Percentiles rank a stretch among this genome's conserved stretches.
These are phyloP conservation scores for Alectoria sarmentosa DNA, from an alignment of 495 filamentous ascomycete genomes.

Conservation along the genomic window DNA sequence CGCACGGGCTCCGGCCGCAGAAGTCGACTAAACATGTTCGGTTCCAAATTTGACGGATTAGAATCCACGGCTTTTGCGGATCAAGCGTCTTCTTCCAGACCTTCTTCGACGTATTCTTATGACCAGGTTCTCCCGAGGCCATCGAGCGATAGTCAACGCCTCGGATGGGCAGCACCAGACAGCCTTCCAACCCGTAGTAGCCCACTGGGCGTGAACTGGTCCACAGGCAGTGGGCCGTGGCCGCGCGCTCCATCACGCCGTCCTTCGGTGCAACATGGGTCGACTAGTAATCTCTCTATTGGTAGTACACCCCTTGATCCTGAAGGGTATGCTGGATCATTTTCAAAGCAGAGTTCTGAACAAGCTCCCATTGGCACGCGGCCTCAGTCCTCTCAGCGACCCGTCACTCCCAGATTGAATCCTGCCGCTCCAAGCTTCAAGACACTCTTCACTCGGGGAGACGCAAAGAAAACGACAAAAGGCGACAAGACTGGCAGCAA, in stretches of 20 bases:
- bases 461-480: slow-evolving; percentile 37
- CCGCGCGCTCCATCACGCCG: slow-evolving; percentile 50
- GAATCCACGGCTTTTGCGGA: slow-evolving; percentile 49
- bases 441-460: slow-evolving; percentile 41
- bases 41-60: slow-evolving; percentile 50
- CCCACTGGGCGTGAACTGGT: slow-evolving; percentile 53
- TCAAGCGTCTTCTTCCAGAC: slow-evolving; percentile 63
- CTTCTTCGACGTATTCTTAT: slow-evolving; percentile 70
- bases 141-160: slow-evolving; percentile 67
- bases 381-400: slow-evolving; percentile 47
- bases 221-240: slow-evolving; percentile 44
- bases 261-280: slow-evolving; percentile 50
- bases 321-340: slow-evolving; percentile 39
- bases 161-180: slow-evolving; percentile 52
- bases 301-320: slow-evolving; percentile 41
- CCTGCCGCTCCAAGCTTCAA: slow-evolving; percentile 55
- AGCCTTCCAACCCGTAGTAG: slow-evolving; percentile 44
- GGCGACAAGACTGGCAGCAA: slow-evolving; percentile 33
- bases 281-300: slow-evolving; percentile 47
- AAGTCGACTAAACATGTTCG: slow-evolving; percentile 55
- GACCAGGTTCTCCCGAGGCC: slow-evolving; percentile 67
- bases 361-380: slow-evolving; percentile 51
- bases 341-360: slow-evolving; percentile 41
- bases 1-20: slow-evolving; percentile 39
- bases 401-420: slow-evolving; percentile 53